Percentiles rank a stretch among this genome's conserved stretches.
Conservation (phyloP, 768 basidiomycete genomes). For the Xanthoconium stramineum region DNA sequence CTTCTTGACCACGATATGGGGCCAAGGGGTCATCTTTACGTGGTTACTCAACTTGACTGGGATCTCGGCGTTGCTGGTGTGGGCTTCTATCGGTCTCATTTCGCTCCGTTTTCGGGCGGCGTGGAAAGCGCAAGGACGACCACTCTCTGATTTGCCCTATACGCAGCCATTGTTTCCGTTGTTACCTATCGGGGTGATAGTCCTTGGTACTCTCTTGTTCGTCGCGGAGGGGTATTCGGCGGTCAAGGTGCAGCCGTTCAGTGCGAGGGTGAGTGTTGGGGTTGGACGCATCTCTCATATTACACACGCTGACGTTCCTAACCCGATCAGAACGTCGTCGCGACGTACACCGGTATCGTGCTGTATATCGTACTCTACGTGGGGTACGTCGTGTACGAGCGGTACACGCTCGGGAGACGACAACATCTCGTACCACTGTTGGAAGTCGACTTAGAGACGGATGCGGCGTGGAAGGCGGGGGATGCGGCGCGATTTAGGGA, state of each 20-base stretch:
- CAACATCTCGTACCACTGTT: conserved; percentile 40
- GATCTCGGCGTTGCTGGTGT: conserved; percentile 64
- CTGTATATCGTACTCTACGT: conserved; percentile 44
- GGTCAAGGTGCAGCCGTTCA: conserved; percentile 43
- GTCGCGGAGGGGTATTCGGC: conserved; percentile 53
- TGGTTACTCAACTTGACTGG: conserved; percentile 65
- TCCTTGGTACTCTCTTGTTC: conserved; percentile 51
- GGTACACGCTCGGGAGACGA: conserved; percentile 26
- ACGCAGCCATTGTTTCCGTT: conserved; percentile 51
- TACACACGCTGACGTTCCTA: background rate
- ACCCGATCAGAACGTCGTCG: conserved; percentile 45
- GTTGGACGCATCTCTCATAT: background rate
- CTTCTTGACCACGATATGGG: conserved; percentile 59
- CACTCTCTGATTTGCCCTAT: conserved; percentile 55
- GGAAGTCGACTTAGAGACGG: conserved; percentile 50
- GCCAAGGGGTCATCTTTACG: conserved; percentile 50
- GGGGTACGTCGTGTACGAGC: conserved; percentile 43
- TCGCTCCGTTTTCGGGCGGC: conserved; percentile 63
- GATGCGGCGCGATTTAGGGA: conserved; percentile 37
- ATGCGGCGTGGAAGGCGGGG: conserved; percentile 50
- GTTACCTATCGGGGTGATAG: conserved; percentile 48
- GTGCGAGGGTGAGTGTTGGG: conserved; percentile 33
- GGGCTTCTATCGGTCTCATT: conserved; percentile 56
- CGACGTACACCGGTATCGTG: conserved; percentile 52
- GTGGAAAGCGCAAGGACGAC: conserved; percentile 50